These are phyloP conservation scores for Pseudognaphalium luteoalbum DNA, from an alignment of 129 eudicot species.

Conservation along the genomic window DNA sequence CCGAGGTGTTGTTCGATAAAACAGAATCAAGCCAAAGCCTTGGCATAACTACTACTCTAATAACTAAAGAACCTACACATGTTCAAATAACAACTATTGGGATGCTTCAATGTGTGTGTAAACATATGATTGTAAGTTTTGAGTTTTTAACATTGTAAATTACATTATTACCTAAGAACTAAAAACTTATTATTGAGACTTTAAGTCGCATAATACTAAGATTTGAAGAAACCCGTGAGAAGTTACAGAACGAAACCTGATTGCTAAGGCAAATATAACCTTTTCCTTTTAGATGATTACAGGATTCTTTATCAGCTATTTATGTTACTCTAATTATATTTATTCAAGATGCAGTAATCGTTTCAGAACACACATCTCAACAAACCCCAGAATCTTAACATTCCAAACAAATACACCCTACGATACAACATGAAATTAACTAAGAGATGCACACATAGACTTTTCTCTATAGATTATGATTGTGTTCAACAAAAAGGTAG, in stretches of 20 bases:
- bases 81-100: neutral
- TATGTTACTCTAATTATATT: neutral
- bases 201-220: neutral
- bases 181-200: neutral
- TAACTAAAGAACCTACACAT: neutral
- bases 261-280: neutral
- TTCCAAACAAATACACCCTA: neutral
- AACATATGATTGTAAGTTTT: neutral
- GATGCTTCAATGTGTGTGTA: neutral
- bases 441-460: slow-evolving; percentile 13
- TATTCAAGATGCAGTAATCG: neutral
- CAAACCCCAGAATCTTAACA: neutral
- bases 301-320: neutral
- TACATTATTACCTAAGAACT: neutral
- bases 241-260: neutral
- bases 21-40: neutral
- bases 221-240: neutral
- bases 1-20: neutral
- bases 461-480: neutral
- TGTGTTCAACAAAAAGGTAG: slow-evolving; percentile 14
- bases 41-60: neutral
- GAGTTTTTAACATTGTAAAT: neutral
- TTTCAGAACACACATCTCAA: neutral
- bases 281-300: neutral
- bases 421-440: neutral